Evolutionary conservation across 2,329 filamentous ascomycete genomes (phyloP).

Genomic region (Cercospora sp.): DNA sequence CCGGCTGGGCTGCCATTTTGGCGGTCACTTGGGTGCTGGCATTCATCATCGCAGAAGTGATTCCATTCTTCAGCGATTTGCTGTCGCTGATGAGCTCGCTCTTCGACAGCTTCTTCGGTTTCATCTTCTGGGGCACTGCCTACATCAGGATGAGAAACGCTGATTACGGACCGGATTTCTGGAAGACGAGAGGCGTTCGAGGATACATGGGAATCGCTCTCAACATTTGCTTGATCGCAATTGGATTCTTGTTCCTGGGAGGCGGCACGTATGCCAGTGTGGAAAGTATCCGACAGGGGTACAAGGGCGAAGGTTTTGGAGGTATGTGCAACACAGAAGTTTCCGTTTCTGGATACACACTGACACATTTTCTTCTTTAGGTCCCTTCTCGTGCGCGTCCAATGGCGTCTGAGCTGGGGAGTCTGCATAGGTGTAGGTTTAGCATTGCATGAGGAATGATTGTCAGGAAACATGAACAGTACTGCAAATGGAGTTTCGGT

Average conservation of each 20-base stretch:
- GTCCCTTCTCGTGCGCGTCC: constrained; percentile 7
- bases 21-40: constrained; percentile 77
- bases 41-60: constrained; percentile 88
- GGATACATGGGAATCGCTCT: constrained; percentile 59
- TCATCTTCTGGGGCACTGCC: constrained; percentile 89
- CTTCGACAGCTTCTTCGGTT: constrained; percentile 91
- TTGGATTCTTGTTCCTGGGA: constrained; percentile 78
- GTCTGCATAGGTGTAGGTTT: neutral
- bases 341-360: neutral
- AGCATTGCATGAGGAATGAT: neutral
- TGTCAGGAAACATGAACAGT: neutral
- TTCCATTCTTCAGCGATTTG: constrained; percentile 84
- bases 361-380: neutral
- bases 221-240: constrained; percentile 71
- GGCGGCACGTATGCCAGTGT: constrained; percentile 77
- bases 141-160: constrained; percentile 74
- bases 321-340: constrained; percentile 38
- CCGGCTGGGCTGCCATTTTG: constrained; percentile 73
- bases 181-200: constrained; percentile 55
- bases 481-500: neutral
- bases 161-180: constrained; percentile 58
- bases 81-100: constrained; percentile 79
- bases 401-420: neutral
- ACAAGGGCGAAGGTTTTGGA: constrained; percentile 60
- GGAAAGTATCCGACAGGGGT: constrained; percentile 67